Evolutionary conservation across 371 early-diverging fungal species (phyloP), one percentile per base, ranked within the genome.

Genomic region (Nematocida ausubeli): DNA sequence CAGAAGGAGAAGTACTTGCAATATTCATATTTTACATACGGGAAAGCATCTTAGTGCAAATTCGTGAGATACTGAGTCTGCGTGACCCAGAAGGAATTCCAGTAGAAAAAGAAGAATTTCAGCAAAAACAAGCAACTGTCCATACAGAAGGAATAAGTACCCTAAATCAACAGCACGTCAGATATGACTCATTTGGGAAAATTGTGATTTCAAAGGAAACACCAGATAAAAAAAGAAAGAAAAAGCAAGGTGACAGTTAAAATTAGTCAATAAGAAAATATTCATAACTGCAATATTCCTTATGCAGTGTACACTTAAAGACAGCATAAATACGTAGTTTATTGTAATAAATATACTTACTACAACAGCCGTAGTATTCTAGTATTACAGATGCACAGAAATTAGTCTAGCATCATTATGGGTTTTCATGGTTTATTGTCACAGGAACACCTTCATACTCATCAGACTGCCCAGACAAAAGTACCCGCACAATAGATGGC

Each of bases 361-460:
- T 19, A 44, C 47, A 9, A 44, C 9, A 44, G 47, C 19, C 19
- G 7, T 19, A 47, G 7, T 47, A 12, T 47, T 7, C 47, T 12
- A 7, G 47, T 47, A 19, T 19, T 47, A 19, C 47, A 47, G 19
- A 47, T 47, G 9, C 55, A 55, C 32, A 26, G 22, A 30, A 30
- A 19, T 12, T 30, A 30, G 55, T 30, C n/a, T 26, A 60, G 35
- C 5, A 12, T 30, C 12, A 12, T 24, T 60, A 69, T 12, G 69
- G 60, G 49, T 40, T 34, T 50, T 72, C 50, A n/a, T 65, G 30
- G 7, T 64, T 44, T 26, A 64, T 0, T 42, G 54, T 60, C 9
- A 72, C 73, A 54, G 73, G 64, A 22, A 72, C 62, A 6, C 73
- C 73, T 34, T 72, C 73, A 37, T 58, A 72, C 51, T 63, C 73